Conservation (phyloP, 1,139 yeast species). For the Pichia sp. region DNA sequence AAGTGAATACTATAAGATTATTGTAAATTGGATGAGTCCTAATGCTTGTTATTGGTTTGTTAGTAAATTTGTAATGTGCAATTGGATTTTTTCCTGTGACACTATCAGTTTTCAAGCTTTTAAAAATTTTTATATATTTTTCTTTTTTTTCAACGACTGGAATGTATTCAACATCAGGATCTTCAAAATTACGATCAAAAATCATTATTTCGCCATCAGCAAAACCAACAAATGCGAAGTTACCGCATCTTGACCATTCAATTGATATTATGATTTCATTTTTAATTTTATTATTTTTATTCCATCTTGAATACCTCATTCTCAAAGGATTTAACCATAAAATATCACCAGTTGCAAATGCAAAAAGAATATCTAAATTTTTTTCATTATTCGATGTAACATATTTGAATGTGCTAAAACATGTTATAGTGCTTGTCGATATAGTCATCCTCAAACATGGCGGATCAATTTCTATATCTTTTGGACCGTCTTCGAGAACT, state of each 20-base stretch:
- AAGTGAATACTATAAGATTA: conserved; percentile 43
- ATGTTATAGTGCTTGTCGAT: conserved; percentile 24
- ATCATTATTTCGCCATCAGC: conserved; percentile 31
- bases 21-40: conserved; percentile 40
- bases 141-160: conserved; percentile 8
- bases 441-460: conserved; percentile 27
- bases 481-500: conserved; percentile 22
- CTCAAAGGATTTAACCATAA: conserved; percentile 47
- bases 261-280: conserved; percentile 25
- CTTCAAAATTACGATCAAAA: conserved; percentile 30
- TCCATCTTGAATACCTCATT: conserved; percentile 43
- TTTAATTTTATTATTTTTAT: conserved; percentile 40
- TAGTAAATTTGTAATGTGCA: conserved; percentile 58
- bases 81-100: conserved; percentile 35
- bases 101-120: conserved; percentile 5
- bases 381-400: conserved; percentile 27
- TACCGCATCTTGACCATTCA: conserved; percentile 28
- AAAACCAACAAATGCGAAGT: conserved; percentile 29
- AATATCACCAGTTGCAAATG: conserved; percentile 49
- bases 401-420: conserved; percentile 21
- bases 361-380: conserved; percentile 42
- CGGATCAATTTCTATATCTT: conserved; percentile 28
- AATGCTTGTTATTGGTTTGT: conserved; percentile 49
- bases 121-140: conserved; percentile 19
- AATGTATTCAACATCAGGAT: conserved; percentile 25